These are phyloP conservation scores for Leptomonas seymouri DNA, from an alignment of 208 protist genomes.

Conservation along the genomic window DNA sequence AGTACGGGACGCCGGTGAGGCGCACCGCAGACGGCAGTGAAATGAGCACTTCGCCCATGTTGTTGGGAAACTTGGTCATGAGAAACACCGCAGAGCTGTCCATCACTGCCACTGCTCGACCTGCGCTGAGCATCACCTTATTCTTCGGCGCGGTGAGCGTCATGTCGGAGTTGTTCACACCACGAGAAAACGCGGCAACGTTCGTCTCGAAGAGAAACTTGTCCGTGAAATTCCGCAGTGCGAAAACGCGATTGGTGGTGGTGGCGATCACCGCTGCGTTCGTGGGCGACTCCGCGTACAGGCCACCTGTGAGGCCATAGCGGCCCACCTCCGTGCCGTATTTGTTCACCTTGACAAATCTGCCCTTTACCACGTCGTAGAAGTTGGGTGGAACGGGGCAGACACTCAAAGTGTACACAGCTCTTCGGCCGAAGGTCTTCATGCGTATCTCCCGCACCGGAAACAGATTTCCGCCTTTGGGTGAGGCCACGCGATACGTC, in stretches of 20 bases:
- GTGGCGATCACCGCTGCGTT: conserved; percentile 37
- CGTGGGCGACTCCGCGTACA: conserved; percentile 32
- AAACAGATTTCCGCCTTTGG: not conserved
- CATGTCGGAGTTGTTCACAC: conserved; percentile 5
- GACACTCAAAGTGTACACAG: conserved; percentile 7
- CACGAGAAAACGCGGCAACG: conserved; percentile 3
- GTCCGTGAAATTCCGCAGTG: conserved; percentile 9
- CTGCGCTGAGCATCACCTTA: not conserved
- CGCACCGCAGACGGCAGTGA: conserved; percentile 22
- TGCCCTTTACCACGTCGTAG: conserved; percentile 43
- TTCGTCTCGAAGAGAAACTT: conserved; percentile 9
- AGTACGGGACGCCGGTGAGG: conserved; percentile 22
- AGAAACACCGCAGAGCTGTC: conserved; percentile 44
- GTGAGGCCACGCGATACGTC: conserved; percentile 14
- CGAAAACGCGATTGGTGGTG: conserved; percentile 29
- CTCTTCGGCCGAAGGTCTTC: conserved; percentile 35
- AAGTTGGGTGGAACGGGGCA: conserved; percentile 49
- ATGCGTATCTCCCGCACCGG: conserved; percentile 15
- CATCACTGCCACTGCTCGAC: conserved; percentile 20
- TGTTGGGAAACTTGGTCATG: conserved; percentile 49
- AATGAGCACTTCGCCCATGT: conserved; percentile 33
- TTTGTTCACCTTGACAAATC: conserved; percentile 42
- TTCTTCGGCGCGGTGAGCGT: not conserved
- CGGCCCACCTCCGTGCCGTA: conserved; percentile 19
- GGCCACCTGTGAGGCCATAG: conserved; percentile 35